These are phyloP conservation scores for Pleoardoris graminearum DNA, from an alignment of 2,329 filamentous ascomycete species.

Conservation along the genomic window DNA sequence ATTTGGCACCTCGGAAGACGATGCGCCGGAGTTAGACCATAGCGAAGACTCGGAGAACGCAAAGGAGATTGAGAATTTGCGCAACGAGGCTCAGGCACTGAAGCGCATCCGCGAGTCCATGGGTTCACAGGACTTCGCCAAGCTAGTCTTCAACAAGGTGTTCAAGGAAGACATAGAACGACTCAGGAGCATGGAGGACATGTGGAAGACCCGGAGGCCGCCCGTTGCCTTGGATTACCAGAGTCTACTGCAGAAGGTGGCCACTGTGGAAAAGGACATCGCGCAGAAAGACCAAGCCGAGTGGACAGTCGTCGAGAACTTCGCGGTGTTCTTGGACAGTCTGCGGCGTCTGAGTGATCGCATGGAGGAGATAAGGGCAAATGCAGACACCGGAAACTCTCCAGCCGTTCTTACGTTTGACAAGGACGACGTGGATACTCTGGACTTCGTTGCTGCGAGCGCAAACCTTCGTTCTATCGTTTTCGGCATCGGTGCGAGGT, in stretches of 20 bases:
- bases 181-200: slow-evolving; percentile 84
- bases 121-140: slow-evolving; percentile 74
- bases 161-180: slow-evolving; percentile 84
- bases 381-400: slow-evolving; percentile 52
- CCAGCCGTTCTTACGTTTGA: slow-evolving; percentile 79
- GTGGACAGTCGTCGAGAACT: slow-evolving; percentile 84
- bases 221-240: slow-evolving; percentile 76
- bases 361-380: slow-evolving; percentile 65
- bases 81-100: slow-evolving; percentile 79
- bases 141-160: slow-evolving; percentile 88
- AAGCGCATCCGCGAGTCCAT: slow-evolving; percentile 81
- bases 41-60: slow-evolving; percentile 81
- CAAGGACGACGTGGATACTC: slow-evolving; percentile 92
- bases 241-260: slow-evolving; percentile 58
- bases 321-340: slow-evolving; percentile 84
- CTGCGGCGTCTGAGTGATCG: slow-evolving; percentile 75
- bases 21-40: slow-evolving; percentile 76
- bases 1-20: slow-evolving; percentile 89
- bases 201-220: slow-evolving; percentile 85
- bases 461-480: slow-evolving; percentile 86
- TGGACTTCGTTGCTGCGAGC: slow-evolving; percentile 90
- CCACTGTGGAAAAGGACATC: slow-evolving; percentile 57
- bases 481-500: slow-evolving; percentile 87
- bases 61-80: slow-evolving; percentile 84
- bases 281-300: slow-evolving; percentile 69